Base-by-base conservation (phyloP, 2,329 filamentous ascomycete species). In the Aspergillus japonicus region DNA sequence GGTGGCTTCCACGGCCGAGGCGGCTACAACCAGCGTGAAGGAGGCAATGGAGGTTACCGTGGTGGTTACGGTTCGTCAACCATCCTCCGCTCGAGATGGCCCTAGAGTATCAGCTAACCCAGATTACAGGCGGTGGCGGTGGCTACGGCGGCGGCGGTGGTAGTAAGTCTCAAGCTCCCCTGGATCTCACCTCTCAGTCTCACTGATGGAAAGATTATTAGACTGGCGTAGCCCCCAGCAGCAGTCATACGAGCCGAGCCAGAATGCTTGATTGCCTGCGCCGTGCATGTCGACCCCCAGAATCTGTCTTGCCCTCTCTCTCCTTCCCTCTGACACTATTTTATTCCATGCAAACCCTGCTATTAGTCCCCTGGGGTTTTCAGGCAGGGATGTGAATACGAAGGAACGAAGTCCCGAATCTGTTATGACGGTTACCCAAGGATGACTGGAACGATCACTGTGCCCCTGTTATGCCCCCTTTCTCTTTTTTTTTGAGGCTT, bases 1-100 rank as follows among this genome's bases (percentile, higher is more conserved):
- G 78, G 79, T 57, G 77, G 78, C 62, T 77, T 73, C 69, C 74
- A 76, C 57, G 77, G 76, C 54, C 77, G 80, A 57, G 75, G 80
- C 64, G 78, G 78, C 62, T 79, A 80, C 66, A 78, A 79, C 64
- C 73, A 75, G 58, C 76, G 75, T 21, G 70, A 73, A 57, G 68
- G 74, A 54, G 71, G 57, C 39, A 50, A 48, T 50, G 68, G 71
- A 56, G 69, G 69, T 48, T 66, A 69, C 50, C 63, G 81, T 62
- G 75, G 78, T 63, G 65, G 62, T 29, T 50, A 50, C 48, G 48
- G 48, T 50, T 7, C 48, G 48, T 50, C 21, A 12, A 16, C 7
- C 19, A 7, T n/a, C 6, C n/a, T n/a, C n/a, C 47, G n/a, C 26
- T 24, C 23, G 0, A 29, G 24, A 16, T 31, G 24, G 16, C 4